phyloP scores from a whole-genome alignment of 768 basidiomycete species.

The Tylopilus subfusipes region DNA sequence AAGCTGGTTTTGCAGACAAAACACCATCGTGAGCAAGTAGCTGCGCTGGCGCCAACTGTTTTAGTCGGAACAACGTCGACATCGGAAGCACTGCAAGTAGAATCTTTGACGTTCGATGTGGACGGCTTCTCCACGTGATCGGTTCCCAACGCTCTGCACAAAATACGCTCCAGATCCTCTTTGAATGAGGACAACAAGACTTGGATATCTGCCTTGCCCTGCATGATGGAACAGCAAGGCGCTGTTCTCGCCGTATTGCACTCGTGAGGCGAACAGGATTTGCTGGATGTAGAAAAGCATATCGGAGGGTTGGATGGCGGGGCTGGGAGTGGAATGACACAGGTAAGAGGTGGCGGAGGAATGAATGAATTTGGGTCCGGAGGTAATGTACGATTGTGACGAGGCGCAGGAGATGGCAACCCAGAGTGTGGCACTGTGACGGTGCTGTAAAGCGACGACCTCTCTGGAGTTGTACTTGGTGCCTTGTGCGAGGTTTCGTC shows the following conservation, averaged over 20 bases:
- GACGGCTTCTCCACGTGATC: not conserved
- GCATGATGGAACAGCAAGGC: constrained; percentile 43
- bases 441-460: constrained; percentile 4
- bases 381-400: not conserved
- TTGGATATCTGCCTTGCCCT: constrained; percentile 49
- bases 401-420: not conserved
- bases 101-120: not conserved
- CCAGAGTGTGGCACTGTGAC: not conserved
- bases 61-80: not conserved
- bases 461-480: constrained; percentile 14
- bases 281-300: not conserved
- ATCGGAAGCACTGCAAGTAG: not conserved
- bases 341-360: constrained; percentile 20
- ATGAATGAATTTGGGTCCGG: not conserved
- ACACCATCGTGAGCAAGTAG: constrained; percentile 21
- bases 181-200: constrained; percentile 50
- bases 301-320: constrained; percentile 8
- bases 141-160: constrained; percentile 37
- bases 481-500: constrained; percentile 47
- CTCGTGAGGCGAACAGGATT: not conserved
- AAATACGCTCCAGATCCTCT: constrained; percentile 46
- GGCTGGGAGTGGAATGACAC: constrained; percentile 15
- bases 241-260: not conserved
- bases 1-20: constrained; percentile 31
- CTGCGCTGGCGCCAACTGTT: not conserved